These are phyloP conservation scores for Prinsepia uniflora DNA, from an alignment of 306 rosid genomes.

Conservation along the genomic window DNA sequence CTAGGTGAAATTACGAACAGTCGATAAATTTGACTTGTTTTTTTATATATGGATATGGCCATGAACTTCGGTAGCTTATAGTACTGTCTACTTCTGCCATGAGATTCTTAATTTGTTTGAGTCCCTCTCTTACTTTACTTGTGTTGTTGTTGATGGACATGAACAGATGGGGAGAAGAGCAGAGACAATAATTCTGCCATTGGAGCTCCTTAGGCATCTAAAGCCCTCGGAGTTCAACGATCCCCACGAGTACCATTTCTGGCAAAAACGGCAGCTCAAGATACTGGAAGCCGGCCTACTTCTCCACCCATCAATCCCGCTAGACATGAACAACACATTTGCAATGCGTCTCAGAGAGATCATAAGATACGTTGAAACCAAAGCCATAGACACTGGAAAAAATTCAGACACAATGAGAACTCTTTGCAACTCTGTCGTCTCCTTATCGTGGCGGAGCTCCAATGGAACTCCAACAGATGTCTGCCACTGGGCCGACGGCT, in stretches of 20 bases:
- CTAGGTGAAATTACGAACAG: too few relatives aligned
- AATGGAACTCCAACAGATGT: constrained; percentile 74
- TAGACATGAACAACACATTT: constrained; percentile 55
- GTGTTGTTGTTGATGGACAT: not conserved
- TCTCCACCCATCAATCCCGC: constrained; percentile 56
- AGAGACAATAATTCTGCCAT: constrained; percentile 90
- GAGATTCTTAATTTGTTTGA: too few relatives aligned
- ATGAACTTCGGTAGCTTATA: too few relatives aligned
- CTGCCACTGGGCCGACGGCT: constrained; percentile 98
- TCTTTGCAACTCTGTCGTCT: constrained; percentile 79
- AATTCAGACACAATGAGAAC: constrained; percentile 86
- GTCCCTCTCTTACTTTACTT: not conserved
- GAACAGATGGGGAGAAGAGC: constrained; percentile 75
- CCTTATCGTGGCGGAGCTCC: constrained; percentile 78
- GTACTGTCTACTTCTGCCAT: too few relatives aligned
- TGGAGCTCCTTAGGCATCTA: constrained; percentile 78
- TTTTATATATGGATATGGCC: too few relatives aligned
- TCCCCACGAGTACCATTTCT: constrained; percentile 65
- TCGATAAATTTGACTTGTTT: too few relatives aligned
- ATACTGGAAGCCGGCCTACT: constrained; percentile 74
- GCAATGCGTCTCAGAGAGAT: constrained; percentile 71
- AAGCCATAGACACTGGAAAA: constrained; percentile 61
- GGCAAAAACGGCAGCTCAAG: constrained; percentile 89
- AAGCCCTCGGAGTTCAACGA: constrained; percentile 86
- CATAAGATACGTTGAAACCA: constrained; percentile 35